Evolutionary conservation across 768 basidiomycete genomes (phyloP).

Genomic region (Exidia glandulosa): DNA sequence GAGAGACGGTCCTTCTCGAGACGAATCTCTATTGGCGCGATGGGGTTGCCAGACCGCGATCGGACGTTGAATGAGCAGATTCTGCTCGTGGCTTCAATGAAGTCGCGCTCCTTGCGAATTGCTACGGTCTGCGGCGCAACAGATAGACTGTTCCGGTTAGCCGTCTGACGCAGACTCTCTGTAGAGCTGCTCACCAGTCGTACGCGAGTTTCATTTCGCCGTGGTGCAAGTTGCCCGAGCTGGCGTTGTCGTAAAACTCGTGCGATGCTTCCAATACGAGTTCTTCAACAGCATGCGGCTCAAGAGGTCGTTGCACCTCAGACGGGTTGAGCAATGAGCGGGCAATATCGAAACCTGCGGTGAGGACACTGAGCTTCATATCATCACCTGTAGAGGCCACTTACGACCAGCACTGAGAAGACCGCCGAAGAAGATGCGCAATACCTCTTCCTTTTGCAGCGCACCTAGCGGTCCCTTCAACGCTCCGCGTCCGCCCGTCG

Average conservation of each 20-base stretch:
- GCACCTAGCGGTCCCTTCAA: slow-evolving; percentile 73
- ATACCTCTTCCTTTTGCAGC: slow-evolving; percentile 57
- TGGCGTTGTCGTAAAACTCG: slow-evolving; percentile 94
- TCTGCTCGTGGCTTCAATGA: slow-evolving; percentile 95
- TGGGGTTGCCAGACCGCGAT: slow-evolving; percentile 60
- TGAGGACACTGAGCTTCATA: slow-evolving; percentile 6
- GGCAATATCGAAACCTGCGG: slow-evolving; percentile 56
- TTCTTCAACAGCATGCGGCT: slow-evolving; percentile 47
- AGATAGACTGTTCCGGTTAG: slow-evolving; percentile 44
- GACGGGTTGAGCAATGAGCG: slow-evolving; percentile 44
- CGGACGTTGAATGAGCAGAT: slow-evolving; percentile 85
- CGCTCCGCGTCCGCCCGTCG: slow-evolving; percentile 48
- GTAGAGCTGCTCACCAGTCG: slow-evolving; percentile 60
- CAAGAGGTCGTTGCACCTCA: slow-evolving; percentile 36
- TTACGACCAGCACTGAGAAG: slow-evolving; percentile 78
- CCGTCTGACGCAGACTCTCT: slow-evolving; percentile 1
- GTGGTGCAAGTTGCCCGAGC: slow-evolving; percentile 78
- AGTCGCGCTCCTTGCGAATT: slow-evolving; percentile 66
- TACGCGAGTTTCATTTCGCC: slow-evolving; percentile 97
- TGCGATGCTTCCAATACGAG: slow-evolving; percentile 71
- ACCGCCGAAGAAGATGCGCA: slow-evolving; percentile 77
- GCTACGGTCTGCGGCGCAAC: slow-evolving; percentile 57
- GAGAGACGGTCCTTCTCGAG: slow-evolving; percentile 81
- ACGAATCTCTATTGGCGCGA: slow-evolving; percentile 89
- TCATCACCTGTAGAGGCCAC: slow-evolving; percentile 26